phyloP scores from a whole-genome alignment of 2,329 filamentous ascomycete genomes.

The Clarireedia homoeocarpa region DNA sequence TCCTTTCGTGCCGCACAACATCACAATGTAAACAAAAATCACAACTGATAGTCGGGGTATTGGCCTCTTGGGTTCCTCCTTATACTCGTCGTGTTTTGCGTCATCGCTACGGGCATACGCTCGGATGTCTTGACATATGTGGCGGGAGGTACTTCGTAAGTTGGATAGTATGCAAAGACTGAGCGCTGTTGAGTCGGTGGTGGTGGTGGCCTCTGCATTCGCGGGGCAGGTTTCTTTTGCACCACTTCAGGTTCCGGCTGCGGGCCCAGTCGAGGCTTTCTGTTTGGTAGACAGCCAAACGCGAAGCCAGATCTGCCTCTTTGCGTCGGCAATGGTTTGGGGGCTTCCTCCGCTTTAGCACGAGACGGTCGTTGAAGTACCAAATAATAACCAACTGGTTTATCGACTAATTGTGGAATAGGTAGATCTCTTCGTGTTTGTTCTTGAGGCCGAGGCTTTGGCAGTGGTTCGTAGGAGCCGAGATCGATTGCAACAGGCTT shows the following conservation, averaged over 20 bases:
- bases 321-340: neutral
- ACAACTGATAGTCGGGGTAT: neutral
- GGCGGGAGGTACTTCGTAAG: neutral
- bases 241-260: neutral
- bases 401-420: neutral
- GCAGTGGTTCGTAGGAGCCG: neutral
- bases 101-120: neutral
- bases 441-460: neutral
- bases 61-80: neutral
- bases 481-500: neutral
- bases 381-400: neutral
- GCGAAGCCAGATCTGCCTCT: neutral
- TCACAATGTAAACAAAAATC: too few species aligned
- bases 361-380: neutral
- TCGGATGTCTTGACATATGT: neutral
- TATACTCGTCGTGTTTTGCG: neutral
- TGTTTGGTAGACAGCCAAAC: constrained; percentile 2
- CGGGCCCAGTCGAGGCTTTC: neutral
- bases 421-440: neutral
- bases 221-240: neutral
- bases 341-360: neutral
- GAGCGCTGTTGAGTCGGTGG: too few species aligned
- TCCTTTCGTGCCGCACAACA: too few species aligned
- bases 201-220: neutral
- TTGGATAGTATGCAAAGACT: neutral